Base-by-base conservation (phyloP, 164 flowering plant species). In the Chimonanthus salicifolius region DNA sequence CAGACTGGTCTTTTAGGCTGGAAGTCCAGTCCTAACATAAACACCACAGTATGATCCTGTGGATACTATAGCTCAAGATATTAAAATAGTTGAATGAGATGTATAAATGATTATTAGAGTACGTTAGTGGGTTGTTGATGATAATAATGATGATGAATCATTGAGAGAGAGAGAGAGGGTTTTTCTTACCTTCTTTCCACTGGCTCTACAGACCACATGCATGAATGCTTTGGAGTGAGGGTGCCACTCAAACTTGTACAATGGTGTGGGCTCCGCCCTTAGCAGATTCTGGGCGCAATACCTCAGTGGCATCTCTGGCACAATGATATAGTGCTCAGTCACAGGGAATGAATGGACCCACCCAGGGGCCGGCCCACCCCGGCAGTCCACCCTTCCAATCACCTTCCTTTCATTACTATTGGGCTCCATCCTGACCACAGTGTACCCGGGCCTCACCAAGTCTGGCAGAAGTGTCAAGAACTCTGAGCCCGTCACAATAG, bases 271-370 rank as follows among this genome's bases (percentile, higher is more conserved):
- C 86, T 93, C 97, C 9, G 97, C 99, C 80, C 76, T 87, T 0
- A 95, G 79, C 71, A 95, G 79, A 82, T 88, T 92, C 79, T 81
- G 85, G 0, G 87, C 94, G 71, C 91, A 88, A 67, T 95, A 95
- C 77, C 98, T 87, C 71, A 95, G 75, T 10, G 97, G 88, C 99
- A 95, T 95, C 80, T 95, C 99, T 62, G 99, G 99, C 78, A 93
- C 94, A 16, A 95, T 72, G 7, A 95, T 81, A 33, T 90, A 93
- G 69, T 90, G 82, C 71, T 90, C 92, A 2, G 98, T 93, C 71
- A 92, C 91, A 2, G 99, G 91, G 64, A 95, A 95, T 16, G 97
- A 93, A 74, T 95, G 99, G 62, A 93, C 99, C 99, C 99, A 95
- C 0, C 99, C 99, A 0, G 97, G 90, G 0, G 94, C 76, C 0